A percentile compares a stretch with the other conserved stretches of the same genome.
Evolutionary conservation across 805 yeast genomes (phyloP).

Genomic region (Candida sphagnicola): DNA sequence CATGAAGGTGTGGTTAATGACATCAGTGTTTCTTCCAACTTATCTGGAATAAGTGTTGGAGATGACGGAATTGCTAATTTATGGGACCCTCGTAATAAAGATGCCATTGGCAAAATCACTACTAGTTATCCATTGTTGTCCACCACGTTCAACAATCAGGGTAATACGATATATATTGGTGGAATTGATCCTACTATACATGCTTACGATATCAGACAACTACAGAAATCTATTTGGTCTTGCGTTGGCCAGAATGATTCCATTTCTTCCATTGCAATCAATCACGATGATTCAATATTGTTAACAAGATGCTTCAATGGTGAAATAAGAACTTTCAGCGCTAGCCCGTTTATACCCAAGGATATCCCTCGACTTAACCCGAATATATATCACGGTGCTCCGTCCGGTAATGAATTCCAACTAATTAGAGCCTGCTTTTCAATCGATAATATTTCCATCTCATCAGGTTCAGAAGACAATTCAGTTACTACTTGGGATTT

Average conservation of each 20-base stretch:
- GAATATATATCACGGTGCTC: slow-evolving; percentile 54
- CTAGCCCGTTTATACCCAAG: slow-evolving; percentile 39
- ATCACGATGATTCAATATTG: slow-evolving; percentile 43
- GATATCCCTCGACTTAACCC: slow-evolving; percentile 41
- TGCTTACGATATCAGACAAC: slow-evolving; percentile 55
- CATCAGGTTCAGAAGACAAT: slow-evolving; percentile 63
- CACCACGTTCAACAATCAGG: slow-evolving; percentile 30
- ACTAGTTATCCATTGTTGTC: slow-evolving; percentile 60
- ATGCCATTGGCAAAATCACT: slow-evolving; percentile 31
- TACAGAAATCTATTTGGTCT: slow-evolving; percentile 42
- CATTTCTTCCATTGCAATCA: slow-evolving; percentile 52
- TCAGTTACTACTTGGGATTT: slow-evolving; percentile 60
- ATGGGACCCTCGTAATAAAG: slow-evolving; percentile 66
- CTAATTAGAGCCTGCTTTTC: slow-evolving; percentile 49
- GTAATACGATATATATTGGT: slow-evolving; percentile 45
- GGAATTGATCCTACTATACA: slow-evolving; percentile 67
- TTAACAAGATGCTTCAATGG: slow-evolving; percentile 57
- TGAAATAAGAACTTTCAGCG: slow-evolving; percentile 53
- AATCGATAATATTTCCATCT: slow-evolving; percentile 32
- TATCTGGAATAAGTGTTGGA: slow-evolving; percentile 45
- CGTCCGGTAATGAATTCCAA: slow-evolving; percentile 48
- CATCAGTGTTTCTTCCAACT: slow-evolving; percentile 31
- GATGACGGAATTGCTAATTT: slow-evolving; percentile 60
- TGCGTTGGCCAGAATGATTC: slow-evolving; percentile 43
- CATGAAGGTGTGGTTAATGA: slow-evolving; percentile 55